A percentile compares a stretch with the other conserved stretches of the same genome.
phyloP scores from a whole-genome alignment of 2,329 filamentous ascomycete genomes.

The Tympanopsis confertula region DNA sequence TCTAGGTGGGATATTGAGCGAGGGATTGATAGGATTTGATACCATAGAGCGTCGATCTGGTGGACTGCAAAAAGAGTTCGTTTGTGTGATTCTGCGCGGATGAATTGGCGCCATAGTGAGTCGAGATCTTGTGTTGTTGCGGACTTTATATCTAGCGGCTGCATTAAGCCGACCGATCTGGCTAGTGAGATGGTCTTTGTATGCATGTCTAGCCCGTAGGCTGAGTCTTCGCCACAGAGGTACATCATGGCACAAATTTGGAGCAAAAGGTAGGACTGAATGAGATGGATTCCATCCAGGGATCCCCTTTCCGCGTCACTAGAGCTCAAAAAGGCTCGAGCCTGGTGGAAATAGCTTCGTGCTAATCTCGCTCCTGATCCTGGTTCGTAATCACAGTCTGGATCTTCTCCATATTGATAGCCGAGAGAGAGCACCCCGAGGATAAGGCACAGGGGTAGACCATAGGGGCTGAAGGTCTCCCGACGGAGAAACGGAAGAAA shows the following conservation, averaged over 20 bases:
- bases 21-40: conserved; percentile 25
- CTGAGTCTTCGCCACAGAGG: conserved; percentile 20
- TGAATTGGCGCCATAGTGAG: conserved; percentile 23
- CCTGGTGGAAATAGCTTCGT: conserved; percentile 17
- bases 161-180: conserved; percentile 20
- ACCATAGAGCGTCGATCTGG: conserved; percentile 29
- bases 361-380: conserved; percentile 16
- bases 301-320: no score
- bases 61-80: conserved; percentile 27
- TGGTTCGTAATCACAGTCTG: conserved; percentile 12
- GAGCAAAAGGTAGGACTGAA: conserved; percentile 25
- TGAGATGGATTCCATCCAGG: conserved; percentile 14
- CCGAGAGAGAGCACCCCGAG: conserved; percentile 23
- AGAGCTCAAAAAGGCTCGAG: conserved; percentile 12
- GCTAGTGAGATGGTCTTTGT: conserved; percentile 24
- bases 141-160: conserved; percentile 12
- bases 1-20: conserved; percentile 24
- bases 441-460: conserved; percentile 12
- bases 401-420: conserved; percentile 24
- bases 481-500: conserved; percentile 24
- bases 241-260: conserved; percentile 30
- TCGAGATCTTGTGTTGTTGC: conserved; percentile 17
- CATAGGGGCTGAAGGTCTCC: conserved; percentile 18
- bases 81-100: conserved; percentile 23
- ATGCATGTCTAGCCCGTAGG: conserved; percentile 23